Conservation (phyloP, 805 yeast species). For the Pichia paraexigua region DNA sequence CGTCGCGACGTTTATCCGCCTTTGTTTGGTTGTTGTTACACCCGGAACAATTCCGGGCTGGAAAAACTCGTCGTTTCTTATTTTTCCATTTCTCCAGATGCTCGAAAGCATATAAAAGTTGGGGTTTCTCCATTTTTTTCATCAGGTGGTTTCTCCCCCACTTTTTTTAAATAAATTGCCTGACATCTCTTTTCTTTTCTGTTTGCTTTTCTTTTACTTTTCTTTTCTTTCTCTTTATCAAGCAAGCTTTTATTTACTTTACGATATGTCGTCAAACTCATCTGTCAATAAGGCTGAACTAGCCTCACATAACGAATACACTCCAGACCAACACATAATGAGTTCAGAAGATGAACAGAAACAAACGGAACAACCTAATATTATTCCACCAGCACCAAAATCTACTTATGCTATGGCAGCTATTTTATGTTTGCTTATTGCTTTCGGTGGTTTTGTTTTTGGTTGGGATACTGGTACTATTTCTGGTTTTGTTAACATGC, state of each 20-base stretch:
- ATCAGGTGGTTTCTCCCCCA: background rate
- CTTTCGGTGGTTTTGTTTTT: conserved; percentile 71
- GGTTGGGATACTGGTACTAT: conserved; percentile 79
- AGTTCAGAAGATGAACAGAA: conserved; percentile 6
- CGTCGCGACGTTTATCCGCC: background rate
- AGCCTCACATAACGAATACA: background rate
- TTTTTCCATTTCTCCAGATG: background rate
- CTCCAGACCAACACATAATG: background rate
- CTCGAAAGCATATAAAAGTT: background rate
- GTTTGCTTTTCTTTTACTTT: background rate
- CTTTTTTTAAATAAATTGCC: background rate
- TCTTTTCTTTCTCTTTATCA: background rate
- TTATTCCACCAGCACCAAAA: conserved; percentile 19
- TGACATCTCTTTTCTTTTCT: background rate
- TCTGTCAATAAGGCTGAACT: conserved; percentile 4
- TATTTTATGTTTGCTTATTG: conserved; percentile 44
- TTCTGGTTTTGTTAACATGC: conserved; percentile 62
- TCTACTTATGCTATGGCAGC: conserved; percentile 22
- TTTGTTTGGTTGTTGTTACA: background rate
- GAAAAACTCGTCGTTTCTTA: background rate
- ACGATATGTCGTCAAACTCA: conserved; percentile 8
- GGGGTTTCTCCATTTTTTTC: background rate
- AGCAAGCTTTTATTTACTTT: background rate
- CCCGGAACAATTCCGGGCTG: background rate
- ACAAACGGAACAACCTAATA: conserved; percentile 10